Conservation (phyloP, 2,329 filamentous ascomycete species). For the Zasmidium cellare region DNA sequence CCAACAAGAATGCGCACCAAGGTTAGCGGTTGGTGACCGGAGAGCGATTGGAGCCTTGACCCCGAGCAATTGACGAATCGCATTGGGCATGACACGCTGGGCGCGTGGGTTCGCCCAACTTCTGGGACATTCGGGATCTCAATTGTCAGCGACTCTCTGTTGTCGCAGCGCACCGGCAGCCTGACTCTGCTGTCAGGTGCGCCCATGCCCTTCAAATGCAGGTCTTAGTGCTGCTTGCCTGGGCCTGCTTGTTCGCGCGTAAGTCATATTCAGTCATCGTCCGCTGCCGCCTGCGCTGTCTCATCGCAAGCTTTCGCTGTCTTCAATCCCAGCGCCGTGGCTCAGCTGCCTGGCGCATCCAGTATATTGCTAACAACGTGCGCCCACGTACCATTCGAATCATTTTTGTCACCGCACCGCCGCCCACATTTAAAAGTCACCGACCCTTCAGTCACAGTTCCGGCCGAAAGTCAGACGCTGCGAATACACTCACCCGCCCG, state of each 20-base stretch:
- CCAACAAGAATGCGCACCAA: background rate
- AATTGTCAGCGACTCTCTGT: conserved; percentile 6
- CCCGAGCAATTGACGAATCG: conserved; percentile 4
- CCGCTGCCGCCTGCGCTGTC: conserved; percentile 17
- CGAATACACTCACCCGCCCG: background rate
- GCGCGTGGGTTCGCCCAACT: conserved; percentile 9
- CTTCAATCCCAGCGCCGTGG: conserved; percentile 9
- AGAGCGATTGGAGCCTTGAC: no score
- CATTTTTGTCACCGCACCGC: background rate
- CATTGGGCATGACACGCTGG: background rate
- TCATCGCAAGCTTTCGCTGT: conserved; percentile 10
- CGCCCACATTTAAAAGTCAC: background rate
- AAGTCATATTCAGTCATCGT: conserved; percentile 18
- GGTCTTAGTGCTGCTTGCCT: conserved; percentile 20
- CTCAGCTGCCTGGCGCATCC: conserved; percentile 12
- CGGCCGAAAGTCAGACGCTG: background rate
- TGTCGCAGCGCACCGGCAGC: conserved; percentile 1
- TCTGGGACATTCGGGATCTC: conserved; percentile 9
- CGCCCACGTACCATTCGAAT: conserved; percentile 5
- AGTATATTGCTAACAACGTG: conserved; percentile 5
- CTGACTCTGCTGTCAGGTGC: conserved; percentile 9
- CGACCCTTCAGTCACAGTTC: background rate
- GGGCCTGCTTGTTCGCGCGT: conserved; percentile 15
- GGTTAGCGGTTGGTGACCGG: background rate
- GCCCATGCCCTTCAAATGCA: conserved; percentile 8